Base-by-base conservation (phyloP, 495 filamentous ascomycete genomes). In the Delitschia confertaspora region DNA sequence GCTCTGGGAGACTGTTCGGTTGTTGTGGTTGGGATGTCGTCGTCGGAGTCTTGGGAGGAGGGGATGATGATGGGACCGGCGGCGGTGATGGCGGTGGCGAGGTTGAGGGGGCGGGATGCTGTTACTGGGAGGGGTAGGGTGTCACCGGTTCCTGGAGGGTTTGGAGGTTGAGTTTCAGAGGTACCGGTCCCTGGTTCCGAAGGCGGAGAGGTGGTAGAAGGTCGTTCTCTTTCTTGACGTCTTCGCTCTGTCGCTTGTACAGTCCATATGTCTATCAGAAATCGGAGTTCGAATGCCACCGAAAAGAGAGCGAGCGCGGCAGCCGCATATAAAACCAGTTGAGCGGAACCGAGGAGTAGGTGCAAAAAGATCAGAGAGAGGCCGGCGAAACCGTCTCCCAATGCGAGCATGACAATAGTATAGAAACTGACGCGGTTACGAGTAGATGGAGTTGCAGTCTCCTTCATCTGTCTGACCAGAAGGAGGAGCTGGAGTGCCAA, bases 391-490 rank as follows among this genome's bases (percentile, higher is more conserved):
- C 83, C 82, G 62, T 96, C 91, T 10, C 82, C 86, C 38, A 94
- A 69, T n/a, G 84, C 69, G 78, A 95, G 86, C 57, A 85, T 78
- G 37, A 75, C 75, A 45, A 88, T 76, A 0, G 85, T 89, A 60
- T 82, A 88, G 62, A 93, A 85, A 66, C 89, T 95, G 59, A 95
- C 75, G 11, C 91, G 76, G 50, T 85, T 89, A 31, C 86, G 69
- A 0, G 89, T 98, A 1, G 88, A 95, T n/a, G 91, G 89, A 4
- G 91, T 98, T 23, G 78, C 86, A 3, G 88, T 78, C 52, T 95
- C 86, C 60, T 88, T 89, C 66, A 93, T 82, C 64, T 98, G 91
- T 33, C 75, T 65, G 48, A 89, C 76, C 33, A 93, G 71, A 7
- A 95, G 65, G 39, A 75, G 68, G 14, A 94, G 71, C 57, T 96